Conservation (phyloP, 2,329 filamentous ascomycete genomes). For the Camillea tinctor region DNA sequence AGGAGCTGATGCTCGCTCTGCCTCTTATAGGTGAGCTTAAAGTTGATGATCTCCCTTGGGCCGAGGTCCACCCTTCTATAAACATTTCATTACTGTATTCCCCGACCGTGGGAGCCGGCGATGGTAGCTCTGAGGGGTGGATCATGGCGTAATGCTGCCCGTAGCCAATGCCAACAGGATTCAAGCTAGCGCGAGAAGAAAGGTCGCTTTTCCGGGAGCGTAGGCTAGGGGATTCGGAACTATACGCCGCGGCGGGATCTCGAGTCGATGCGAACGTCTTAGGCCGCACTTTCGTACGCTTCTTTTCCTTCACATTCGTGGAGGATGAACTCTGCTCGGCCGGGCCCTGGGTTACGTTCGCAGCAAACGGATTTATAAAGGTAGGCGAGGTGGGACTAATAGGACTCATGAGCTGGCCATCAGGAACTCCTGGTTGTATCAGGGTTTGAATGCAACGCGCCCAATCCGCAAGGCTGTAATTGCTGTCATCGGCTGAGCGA, state of each 20-base stretch:
- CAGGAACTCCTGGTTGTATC: constrained; percentile 40
- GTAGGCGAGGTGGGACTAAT: constrained; percentile 53
- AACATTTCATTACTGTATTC: constrained; percentile 53
- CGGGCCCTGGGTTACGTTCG: constrained; percentile 38
- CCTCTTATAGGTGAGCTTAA: constrained; percentile 56
- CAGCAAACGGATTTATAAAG: constrained; percentile 53
- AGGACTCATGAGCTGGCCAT: constrained; percentile 46
- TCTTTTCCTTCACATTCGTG: constrained; percentile 43
- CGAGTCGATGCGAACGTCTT: constrained; percentile 48
- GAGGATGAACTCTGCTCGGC: constrained; percentile 44
- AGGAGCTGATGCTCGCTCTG: constrained; percentile 54
- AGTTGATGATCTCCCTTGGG: constrained; percentile 58
- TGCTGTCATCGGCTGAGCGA: constrained; percentile 53
- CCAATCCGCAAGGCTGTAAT: constrained; percentile 59
- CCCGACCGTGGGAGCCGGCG: constrained; percentile 51
- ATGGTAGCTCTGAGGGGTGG: constrained; percentile 55
- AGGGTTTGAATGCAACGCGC: constrained; percentile 48
- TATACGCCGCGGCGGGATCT: constrained; percentile 51
- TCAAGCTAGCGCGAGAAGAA: constrained; percentile 55
- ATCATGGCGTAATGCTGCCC: constrained; percentile 49
- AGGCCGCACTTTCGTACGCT: constrained; percentile 41
- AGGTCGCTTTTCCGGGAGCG: constrained; percentile 63
- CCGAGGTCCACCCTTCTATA: constrained; percentile 60
- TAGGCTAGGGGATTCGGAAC: constrained; percentile 59
- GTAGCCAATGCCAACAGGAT: constrained; percentile 40